Evolutionary conservation across 2,329 filamentous ascomycete species (phyloP), one percentile per base, ranked within the genome.

Genomic region (Penicillium polonicum): DNA sequence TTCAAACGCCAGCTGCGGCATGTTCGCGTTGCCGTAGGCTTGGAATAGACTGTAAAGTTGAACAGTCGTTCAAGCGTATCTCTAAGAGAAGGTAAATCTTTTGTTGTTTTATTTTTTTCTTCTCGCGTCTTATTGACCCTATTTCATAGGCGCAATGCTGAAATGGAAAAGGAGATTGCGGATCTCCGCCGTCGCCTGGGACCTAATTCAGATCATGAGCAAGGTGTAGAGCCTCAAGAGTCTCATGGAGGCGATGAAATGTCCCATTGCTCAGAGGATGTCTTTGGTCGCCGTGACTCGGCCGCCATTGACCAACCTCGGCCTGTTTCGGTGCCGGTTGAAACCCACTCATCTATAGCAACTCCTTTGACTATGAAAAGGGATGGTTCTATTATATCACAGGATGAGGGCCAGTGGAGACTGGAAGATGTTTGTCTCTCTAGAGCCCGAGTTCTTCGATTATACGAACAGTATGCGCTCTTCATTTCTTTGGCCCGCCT

Each of bases 61-160:
- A 87, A 65, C 82, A 83, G 61, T 84, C 84, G 68, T 88, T 88
- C 76, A 87, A 86, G 75, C 81, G 86, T 59, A 79, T 87, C 36
- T 86, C 84, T 50, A 87, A 88, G 74, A 78, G 85, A 68, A 74
- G 73, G 74, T 76, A 63, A 54, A 21, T 21, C 17, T 21, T 21
- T 13, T 19, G 42, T 43, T 15, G 31, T 15, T n/a, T 19, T 10
- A 2, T 29, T 23, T 23, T 23, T 9, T 35, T 17, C 48, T 35
- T 27, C 35, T n/a, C 50, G 9, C 36, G 21, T 48, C 59, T 60
- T 59, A 63, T 59, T 58, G 33, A 57, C 44, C 33, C 25, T 21
- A 17, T 53, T 7, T 41, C 13, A 43, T 55, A 87, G 84, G 60
- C 76, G 85, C 79, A 79, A 87, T 85, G 83, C 84, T 72, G 77